Percentiles rank a stretch among this genome's conserved stretches.
Conservation (phyloP, 768 basidiomycete species). For the Termitomyces eurrhizus region DNA sequence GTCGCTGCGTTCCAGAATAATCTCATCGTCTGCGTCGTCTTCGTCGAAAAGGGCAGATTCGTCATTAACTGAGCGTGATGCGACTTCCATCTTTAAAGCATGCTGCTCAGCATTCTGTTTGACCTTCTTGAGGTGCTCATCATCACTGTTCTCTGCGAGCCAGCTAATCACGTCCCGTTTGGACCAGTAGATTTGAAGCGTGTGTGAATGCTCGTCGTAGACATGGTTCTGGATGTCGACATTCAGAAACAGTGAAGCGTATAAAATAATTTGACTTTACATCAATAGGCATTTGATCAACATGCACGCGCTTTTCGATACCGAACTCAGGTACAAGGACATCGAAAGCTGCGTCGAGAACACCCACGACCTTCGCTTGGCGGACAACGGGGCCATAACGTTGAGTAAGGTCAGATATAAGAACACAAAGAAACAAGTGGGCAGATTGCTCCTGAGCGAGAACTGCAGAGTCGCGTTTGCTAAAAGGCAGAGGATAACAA, state of each 20-base stretch:
- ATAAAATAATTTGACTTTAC: slow-evolving; percentile 39
- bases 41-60: slow-evolving; percentile 88
- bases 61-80: slow-evolving; percentile 79
- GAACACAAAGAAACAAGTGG: slow-evolving; percentile 91
- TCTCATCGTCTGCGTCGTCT: slow-evolving; percentile 80
- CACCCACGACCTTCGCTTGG: slow-evolving; percentile 91
- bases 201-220: slow-evolving; percentile 91
- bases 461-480: slow-evolving; percentile 86
- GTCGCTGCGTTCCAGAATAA: slow-evolving; percentile 33
- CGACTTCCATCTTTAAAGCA: slow-evolving; percentile 87
- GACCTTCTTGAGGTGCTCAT: slow-evolving; percentile 93
- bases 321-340: slow-evolving; percentile 96
- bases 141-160: slow-evolving; percentile 94
- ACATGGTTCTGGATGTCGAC: slow-evolving; percentile 73
- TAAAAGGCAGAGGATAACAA: slow-evolving; percentile 24
- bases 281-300: slow-evolving; percentile 98
- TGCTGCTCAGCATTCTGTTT: slow-evolving; percentile 91
- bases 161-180: slow-evolving; percentile 89
- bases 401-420: slow-evolving; percentile 91
- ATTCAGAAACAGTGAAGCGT: slow-evolving; percentile 15
- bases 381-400: slow-evolving; percentile 95
- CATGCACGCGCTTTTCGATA: slow-evolving; percentile 98
- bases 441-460: slow-evolving; percentile 96
- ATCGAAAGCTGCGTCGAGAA: slow-evolving; percentile 97
- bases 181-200: slow-evolving; percentile 96